phyloP scores from a whole-genome alignment of 768 basidiomycete species.

The Tephrocybe sp. region DNA sequence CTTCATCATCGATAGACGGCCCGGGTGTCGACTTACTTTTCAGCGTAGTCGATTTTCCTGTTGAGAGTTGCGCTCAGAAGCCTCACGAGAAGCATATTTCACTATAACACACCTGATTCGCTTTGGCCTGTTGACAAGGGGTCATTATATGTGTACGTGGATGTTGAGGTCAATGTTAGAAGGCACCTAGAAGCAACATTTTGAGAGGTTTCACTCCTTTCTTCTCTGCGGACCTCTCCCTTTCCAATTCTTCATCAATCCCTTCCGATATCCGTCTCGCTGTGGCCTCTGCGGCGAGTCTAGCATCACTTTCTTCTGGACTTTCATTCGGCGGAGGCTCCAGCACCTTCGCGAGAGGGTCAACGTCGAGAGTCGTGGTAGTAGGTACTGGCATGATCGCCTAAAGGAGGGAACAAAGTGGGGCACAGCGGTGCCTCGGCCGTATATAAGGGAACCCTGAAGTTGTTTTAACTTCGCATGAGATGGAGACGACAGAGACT shows the following conservation, averaged over 20 bases:
- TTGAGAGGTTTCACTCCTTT: conserved; percentile 52
- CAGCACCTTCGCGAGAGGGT: conserved; percentile 48
- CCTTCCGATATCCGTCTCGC: conserved; percentile 57
- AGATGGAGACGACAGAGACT: conserved; percentile 4
- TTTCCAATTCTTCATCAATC: conserved; percentile 66
- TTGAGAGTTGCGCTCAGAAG: background rate
- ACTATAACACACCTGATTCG: conserved; percentile 62
- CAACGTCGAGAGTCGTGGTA: conserved; percentile 29
- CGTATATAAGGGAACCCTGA: conserved; percentile 10
- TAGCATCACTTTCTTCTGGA: conserved; percentile 38
- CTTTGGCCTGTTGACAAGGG: conserved; percentile 57
- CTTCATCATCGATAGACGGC: background rate
- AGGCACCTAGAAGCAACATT: conserved; percentile 61
- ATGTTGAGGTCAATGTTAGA: background rate
- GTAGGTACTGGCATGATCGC: conserved; percentile 4
- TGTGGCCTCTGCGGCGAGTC: conserved; percentile 47
- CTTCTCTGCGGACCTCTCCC: conserved; percentile 45
- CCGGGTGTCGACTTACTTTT: conserved; percentile 64
- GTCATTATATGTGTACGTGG: background rate
- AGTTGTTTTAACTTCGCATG: conserved; percentile 2
- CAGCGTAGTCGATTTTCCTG: conserved; percentile 80
- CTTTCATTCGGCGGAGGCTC: conserved; percentile 58
- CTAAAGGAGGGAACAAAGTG: background rate
- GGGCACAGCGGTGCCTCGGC: background rate
- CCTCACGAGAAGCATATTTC: background rate